Evolutionary conservation across 495 filamentous ascomycete genomes (phyloP).

Genomic region (Penicillium chermesinum): DNA sequence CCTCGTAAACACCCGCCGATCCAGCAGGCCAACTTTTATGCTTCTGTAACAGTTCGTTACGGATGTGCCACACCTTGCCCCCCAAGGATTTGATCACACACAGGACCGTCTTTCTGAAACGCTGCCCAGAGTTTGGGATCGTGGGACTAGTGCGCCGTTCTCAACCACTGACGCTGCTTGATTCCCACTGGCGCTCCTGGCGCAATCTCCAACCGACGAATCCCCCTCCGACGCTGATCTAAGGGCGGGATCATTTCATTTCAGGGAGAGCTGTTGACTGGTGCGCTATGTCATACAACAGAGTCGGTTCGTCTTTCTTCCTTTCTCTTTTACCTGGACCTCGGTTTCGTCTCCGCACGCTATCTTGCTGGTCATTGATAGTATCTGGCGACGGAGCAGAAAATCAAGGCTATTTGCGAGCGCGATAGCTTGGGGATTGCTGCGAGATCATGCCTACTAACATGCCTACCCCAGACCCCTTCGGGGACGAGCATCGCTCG

Average conservation of each 20-base stretch:
- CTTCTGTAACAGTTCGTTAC: background rate
- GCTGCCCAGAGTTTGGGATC: constrained; percentile 23
- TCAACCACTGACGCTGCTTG: constrained; percentile 13
- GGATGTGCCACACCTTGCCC: constrained; percentile 2
- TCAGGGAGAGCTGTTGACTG: constrained; percentile 13
- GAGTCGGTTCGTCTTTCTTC: constrained; percentile 54
- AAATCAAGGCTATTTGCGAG: background rate
- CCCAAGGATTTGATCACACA: background rate
- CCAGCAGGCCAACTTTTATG: background rate
- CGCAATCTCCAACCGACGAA: constrained; percentile 29
- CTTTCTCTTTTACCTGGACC: constrained; percentile 6
- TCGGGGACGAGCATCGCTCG: constrained; percentile 55
- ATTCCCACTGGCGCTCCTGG: constrained; percentile 31
- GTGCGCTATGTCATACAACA: constrained; percentile 57
- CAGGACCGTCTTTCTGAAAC: constrained; percentile 23
- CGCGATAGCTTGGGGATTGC: constrained; percentile 5
- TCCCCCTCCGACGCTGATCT: constrained; percentile 9
- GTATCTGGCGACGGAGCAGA: constrained; percentile 8
- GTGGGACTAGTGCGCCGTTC: constrained; percentile 12
- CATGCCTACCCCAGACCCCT: constrained; percentile 32
- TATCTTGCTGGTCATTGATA: constrained; percentile 17
- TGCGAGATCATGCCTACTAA: constrained; percentile 11
- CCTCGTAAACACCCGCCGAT: constrained; percentile 25
- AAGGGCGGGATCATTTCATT: constrained; percentile 22
- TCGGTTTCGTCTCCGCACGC: constrained; percentile 6